Evolutionary conservation across 2,329 filamentous ascomycete genomes (phyloP).

Genomic region (Pestalotiopsis sp.): DNA sequence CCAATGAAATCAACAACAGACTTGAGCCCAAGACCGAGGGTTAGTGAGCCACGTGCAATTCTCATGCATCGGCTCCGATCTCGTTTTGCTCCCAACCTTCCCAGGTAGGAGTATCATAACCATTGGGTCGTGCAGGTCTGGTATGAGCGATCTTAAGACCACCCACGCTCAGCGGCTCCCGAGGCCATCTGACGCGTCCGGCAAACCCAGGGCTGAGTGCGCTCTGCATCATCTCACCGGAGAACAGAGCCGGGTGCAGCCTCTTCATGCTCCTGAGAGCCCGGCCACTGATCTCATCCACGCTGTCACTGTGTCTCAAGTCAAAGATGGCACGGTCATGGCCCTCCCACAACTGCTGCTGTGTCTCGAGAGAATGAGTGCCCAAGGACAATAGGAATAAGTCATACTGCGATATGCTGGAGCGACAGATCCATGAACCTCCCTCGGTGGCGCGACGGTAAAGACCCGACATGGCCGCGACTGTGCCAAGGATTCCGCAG

Average conservation of each 20-base stretch:
- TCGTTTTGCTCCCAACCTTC: conserved; percentile 51
- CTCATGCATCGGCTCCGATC: conserved; percentile 31
- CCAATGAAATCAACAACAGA: not conserved
- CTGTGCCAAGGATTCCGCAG: conserved; percentile 35
- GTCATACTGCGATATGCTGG: conserved; percentile 38
- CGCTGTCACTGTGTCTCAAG: conserved; percentile 58
- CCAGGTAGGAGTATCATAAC: conserved; percentile 60
- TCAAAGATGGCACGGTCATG: conserved; percentile 56
- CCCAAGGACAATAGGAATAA: conserved; percentile 41
- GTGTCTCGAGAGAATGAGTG: conserved; percentile 47
- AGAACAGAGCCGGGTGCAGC: conserved; percentile 34
- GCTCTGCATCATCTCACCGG: conserved; percentile 29
- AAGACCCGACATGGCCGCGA: conserved; percentile 35
- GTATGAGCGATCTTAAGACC: conserved; percentile 47
- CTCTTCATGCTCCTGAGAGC: conserved; percentile 54
- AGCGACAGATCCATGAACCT: conserved; percentile 36
- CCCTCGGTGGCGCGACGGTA: conserved; percentile 34
- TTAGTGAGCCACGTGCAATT: not conserved
- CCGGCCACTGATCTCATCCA: conserved; percentile 59
- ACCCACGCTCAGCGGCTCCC: conserved; percentile 45
- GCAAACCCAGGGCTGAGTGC: conserved; percentile 34
- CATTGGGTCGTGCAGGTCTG: conserved; percentile 49
- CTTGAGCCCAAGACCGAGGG: not conserved
- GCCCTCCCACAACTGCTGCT: conserved; percentile 47
- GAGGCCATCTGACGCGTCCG: conserved; percentile 45